A percentile compares a stretch with the other conserved stretches of the same genome.
Evolutionary conservation across 148 eudicot species (phyloP).

Genomic region (Rhododendron vialii): DNA sequence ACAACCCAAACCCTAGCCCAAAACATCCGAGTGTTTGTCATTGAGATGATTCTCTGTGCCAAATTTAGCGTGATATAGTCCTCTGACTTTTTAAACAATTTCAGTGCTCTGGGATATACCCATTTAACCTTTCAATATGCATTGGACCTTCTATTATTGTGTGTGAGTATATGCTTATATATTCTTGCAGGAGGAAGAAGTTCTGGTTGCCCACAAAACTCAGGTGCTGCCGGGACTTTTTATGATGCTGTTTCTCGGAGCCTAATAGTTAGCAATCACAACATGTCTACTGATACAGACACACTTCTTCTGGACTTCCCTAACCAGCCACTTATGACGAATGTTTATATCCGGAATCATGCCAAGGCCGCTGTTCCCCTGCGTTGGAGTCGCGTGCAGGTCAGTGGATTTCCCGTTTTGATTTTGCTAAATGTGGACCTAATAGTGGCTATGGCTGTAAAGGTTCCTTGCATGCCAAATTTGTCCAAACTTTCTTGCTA

Average conservation of each 20-base stretch:
- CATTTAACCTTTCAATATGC: background rate
- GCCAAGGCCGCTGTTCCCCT: constrained; percentile 89
- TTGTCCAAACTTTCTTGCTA: background rate
- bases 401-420: constrained; percentile 21
- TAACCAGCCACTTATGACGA: constrained; percentile 89
- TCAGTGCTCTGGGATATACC: background rate
- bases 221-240: constrained; percentile 98
- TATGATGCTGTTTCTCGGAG: constrained; percentile 89
- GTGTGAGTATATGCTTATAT: constrained; percentile 1
- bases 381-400: constrained; percentile 99
- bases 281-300: constrained; percentile 72
- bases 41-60: background rate
- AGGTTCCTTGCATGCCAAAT: background rate
- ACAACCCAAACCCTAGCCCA: background rate
- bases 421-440: constrained; percentile 3
- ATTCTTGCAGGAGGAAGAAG: constrained; percentile 84
- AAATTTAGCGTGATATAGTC: background rate
- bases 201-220: constrained; percentile 75
- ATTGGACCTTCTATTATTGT: background rate
- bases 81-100: background rate
- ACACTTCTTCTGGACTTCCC: constrained; percentile 91
- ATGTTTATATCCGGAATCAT: constrained; percentile 67
- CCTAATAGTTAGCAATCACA: constrained; percentile 75
- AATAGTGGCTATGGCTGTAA: background rate
- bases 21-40: background rate